Conservation (phyloP, 2,329 filamentous ascomycete species). For the Fusarium sp. region DNA sequence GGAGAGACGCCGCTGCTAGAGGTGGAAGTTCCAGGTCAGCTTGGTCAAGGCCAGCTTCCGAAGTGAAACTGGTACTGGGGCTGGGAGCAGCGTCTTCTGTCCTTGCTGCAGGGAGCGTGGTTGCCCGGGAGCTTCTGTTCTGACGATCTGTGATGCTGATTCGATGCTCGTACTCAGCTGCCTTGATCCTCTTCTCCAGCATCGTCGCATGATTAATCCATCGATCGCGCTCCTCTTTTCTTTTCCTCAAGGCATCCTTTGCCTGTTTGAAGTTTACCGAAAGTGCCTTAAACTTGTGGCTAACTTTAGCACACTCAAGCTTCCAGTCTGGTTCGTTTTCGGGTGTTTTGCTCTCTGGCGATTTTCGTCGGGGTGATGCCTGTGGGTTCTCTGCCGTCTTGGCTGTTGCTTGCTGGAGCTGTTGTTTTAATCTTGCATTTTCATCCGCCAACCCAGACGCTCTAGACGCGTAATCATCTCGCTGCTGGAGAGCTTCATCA, state of each 20-base stretch:
- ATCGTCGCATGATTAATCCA: conserved; percentile 57
- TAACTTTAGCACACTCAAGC: conserved; percentile 49
- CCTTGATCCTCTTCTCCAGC: conserved; percentile 54
- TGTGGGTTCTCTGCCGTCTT: background rate
- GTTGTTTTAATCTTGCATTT: conserved; percentile 29
- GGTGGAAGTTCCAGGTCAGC: conserved; percentile 41
- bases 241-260: conserved; percentile 50
- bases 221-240: conserved; percentile 51
- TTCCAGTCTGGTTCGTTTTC: conserved; percentile 36
- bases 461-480: conserved; percentile 20
- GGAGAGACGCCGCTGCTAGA: conserved; percentile 33
- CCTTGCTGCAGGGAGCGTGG: conserved; percentile 7
- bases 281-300: conserved; percentile 52
- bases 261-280: conserved; percentile 52
- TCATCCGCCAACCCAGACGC: conserved; percentile 22
- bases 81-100: conserved; percentile 18
- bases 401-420: conserved; percentile 15
- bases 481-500: conserved; percentile 24
- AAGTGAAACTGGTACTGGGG: conserved; percentile 30
- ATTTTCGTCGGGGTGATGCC: background rate
- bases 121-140: conserved; percentile 13
- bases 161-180: conserved; percentile 51
- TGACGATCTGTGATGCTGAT: conserved; percentile 43
- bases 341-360: background rate
- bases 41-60: conserved; percentile 38